Conservation (phyloP, 148 eudicot genomes). For the Oxyria digyna region DNA sequence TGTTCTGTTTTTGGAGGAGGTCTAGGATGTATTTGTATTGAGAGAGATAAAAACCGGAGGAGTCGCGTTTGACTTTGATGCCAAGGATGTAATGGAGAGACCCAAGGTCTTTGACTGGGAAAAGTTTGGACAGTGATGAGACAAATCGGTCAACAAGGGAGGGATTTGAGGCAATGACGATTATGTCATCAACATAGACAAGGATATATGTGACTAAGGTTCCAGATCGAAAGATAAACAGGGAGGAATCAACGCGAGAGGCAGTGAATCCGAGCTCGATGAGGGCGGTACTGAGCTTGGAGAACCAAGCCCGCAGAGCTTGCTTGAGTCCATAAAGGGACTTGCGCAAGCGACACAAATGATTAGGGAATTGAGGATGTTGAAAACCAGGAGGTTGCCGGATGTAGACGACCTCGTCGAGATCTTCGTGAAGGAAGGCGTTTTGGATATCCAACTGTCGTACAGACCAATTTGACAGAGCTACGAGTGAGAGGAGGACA, state of each 20-base stretch:
- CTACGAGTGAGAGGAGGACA: not conserved
- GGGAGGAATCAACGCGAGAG: not conserved
- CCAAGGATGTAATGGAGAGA: not conserved
- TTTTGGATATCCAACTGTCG: too few species aligned
- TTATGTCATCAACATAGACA: too few species aligned
- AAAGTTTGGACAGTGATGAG: not conserved
- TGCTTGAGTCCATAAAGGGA: not conserved
- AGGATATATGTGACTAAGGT: not conserved
- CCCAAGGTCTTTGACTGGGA: not conserved
- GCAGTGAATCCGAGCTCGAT: not conserved
- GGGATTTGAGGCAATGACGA: not conserved
- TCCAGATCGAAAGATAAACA: not conserved
- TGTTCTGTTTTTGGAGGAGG: not conserved
- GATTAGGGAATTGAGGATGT: not conserved
- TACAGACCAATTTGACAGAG: conserved; percentile 14
- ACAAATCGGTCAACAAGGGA: not conserved
- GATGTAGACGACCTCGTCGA: not conserved
- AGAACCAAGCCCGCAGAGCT: too few species aligned
- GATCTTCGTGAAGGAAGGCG: not conserved
- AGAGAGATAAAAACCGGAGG: not conserved
- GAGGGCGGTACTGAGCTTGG: too few species aligned
- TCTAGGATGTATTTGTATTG: not conserved
- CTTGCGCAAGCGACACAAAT: not conserved
- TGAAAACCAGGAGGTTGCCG: not conserved
- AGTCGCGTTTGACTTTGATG: not conserved